These are phyloP conservation scores for Viridothelium virens DNA, from an alignment of 495 filamentous ascomycete genomes.

Conservation along the genomic window DNA sequence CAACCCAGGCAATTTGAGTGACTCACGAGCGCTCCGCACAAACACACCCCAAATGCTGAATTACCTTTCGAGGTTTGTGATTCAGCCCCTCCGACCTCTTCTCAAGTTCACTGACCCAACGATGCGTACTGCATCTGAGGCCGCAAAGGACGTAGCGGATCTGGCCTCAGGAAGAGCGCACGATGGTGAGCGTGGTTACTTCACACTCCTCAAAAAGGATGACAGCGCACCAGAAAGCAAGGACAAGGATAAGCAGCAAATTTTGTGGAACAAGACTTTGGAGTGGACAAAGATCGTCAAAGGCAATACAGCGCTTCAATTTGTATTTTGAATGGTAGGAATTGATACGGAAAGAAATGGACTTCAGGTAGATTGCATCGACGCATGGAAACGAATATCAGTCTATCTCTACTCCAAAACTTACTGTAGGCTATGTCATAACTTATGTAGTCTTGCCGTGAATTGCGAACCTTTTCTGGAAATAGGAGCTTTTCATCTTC, in stretches of 20 bases:
- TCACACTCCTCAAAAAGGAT: background rate
- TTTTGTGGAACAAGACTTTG: background rate
- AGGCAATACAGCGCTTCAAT: background rate
- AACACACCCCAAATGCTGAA: background rate
- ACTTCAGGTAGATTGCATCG: too few relatives aligned
- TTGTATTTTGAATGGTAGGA: background rate
- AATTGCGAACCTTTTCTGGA: constrained; percentile 28
- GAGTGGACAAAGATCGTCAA: background rate
- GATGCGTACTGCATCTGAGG: background rate
- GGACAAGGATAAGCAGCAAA: background rate
- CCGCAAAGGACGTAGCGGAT: background rate
- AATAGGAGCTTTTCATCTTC: constrained; percentile 40
- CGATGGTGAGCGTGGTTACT: background rate
- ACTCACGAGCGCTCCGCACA: background rate
- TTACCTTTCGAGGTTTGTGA: background rate
- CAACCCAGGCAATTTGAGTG: background rate
- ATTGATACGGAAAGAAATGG: background rate
- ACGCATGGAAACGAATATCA: background rate
- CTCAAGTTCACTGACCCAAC: background rate
- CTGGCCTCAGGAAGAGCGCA: background rate
- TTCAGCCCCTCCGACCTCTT: background rate
- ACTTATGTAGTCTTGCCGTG: background rate
- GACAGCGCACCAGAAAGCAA: background rate
- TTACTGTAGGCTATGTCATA: background rate
- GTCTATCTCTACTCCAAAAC: background rate